A percentile compares a stretch with the other conserved stretches of the same genome.
These are phyloP conservation scores for Pulicaria dysenterica DNA, from an alignment of 129 eudicot genomes.

Conservation along the genomic window DNA sequence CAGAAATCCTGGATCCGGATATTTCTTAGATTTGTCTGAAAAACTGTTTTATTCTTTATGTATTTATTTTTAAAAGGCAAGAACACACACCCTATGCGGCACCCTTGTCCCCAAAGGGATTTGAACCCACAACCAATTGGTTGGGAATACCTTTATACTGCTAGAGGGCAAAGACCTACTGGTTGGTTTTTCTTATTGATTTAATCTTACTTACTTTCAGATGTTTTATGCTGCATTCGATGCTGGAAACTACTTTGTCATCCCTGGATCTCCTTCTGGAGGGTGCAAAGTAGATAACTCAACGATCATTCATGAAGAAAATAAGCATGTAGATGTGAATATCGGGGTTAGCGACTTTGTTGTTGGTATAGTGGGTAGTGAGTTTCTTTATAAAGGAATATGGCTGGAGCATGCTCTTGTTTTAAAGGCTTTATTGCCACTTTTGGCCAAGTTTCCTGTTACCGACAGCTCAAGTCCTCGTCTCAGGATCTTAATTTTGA, in stretches of 20 bases:
- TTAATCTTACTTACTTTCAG: constrained; percentile 35
- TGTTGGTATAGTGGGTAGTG: constrained; percentile 76
- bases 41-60: not conserved
- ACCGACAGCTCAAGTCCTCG: constrained; percentile 40
- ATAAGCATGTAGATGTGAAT: constrained; percentile 43
- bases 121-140: no score
- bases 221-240: constrained; percentile 77
- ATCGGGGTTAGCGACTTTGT: constrained; percentile 55
- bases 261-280: constrained; percentile 81
- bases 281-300: constrained; percentile 56
- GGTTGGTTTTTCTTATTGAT: no score
- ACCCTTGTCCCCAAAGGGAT: no score
- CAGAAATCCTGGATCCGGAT: not conserved
- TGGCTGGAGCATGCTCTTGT: constrained; percentile 93
- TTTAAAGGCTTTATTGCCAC: constrained; percentile 71
- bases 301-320: constrained; percentile 35
- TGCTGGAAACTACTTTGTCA: constrained; percentile 79
- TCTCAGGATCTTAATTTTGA: constrained; percentile 62
- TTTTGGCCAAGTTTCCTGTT: constrained; percentile 41
- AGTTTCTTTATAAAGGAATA: constrained; percentile 66
- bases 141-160: no score
- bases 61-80: not conserved
- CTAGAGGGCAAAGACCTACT: no score
- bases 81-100: no score
- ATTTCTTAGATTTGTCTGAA: not conserved